Evolutionary conservation across 2,329 filamentous ascomycete genomes (phyloP).

Genomic region (Colletotrichum chrysophilum): DNA sequence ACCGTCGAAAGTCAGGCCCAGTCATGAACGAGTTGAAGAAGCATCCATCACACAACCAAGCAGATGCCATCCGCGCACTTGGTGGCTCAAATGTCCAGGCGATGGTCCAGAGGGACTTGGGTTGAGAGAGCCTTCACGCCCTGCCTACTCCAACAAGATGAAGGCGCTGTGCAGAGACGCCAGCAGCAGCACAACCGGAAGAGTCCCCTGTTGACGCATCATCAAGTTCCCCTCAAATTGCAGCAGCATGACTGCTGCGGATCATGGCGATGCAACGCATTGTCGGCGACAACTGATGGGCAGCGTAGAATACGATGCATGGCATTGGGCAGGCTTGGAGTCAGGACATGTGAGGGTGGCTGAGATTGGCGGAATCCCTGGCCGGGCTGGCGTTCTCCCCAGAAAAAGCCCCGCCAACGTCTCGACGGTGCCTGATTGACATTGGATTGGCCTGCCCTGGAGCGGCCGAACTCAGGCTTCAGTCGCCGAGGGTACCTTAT

Average conservation of each 20-base stretch:
- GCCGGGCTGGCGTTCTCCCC: neutral
- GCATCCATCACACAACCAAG: neutral
- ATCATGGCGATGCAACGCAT: neutral
- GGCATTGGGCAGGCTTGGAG: neutral
- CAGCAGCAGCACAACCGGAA: neutral
- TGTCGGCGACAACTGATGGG: neutral
- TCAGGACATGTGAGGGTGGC: neutral
- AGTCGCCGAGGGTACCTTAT: neutral
- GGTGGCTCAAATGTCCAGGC: neutral
- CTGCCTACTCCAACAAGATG: neutral
- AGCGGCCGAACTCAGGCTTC: neutral
- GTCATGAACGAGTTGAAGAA: neutral
- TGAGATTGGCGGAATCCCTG: slow-evolving; percentile 1
- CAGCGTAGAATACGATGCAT: neutral
- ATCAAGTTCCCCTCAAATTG: neutral
- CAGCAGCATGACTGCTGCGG: neutral
- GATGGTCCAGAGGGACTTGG: neutral
- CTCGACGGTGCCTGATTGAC: neutral
- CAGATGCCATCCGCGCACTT: neutral
- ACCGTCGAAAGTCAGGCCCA: slow-evolving; percentile 20
- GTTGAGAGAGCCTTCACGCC: neutral
- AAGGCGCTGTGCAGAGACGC: neutral
- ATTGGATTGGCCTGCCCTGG: neutral
- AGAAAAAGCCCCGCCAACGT: neutral
- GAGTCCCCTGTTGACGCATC: too few relatives aligned